Conservation (phyloP, 805 yeast species). For the Candida taoyuanica region DNA sequence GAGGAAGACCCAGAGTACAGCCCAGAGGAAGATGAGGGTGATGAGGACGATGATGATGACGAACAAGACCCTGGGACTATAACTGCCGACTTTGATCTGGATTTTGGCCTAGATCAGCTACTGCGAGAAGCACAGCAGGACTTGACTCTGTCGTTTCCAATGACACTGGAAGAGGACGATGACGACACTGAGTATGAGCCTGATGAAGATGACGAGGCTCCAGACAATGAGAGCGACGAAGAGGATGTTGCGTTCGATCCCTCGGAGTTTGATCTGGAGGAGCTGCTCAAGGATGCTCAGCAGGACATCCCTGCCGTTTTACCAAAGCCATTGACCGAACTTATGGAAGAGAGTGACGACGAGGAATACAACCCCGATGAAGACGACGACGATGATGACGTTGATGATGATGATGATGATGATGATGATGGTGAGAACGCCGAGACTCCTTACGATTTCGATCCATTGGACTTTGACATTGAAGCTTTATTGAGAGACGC, state of each 20-base stretch:
- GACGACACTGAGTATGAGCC: slow-evolving; percentile 16
- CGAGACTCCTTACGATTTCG: slow-evolving; percentile 1
- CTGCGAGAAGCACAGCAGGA: slow-evolving; percentile 9
- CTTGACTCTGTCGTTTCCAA: slow-evolving; percentile 1
- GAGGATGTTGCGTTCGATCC: slow-evolving; percentile 2
- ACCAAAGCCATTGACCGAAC: slow-evolving; percentile 6
- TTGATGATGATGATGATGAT: slow-evolving; percentile 8
- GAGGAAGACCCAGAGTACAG: slow-evolving; percentile 13
- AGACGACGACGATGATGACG: slow-evolving; percentile 8
- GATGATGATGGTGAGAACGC: slow-evolving; percentile 9
- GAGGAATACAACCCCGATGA: slow-evolving; percentile 10
- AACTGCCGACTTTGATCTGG: neutral
- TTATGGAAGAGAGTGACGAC: slow-evolving; percentile 12
- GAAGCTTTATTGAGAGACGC: slow-evolving; percentile 9
- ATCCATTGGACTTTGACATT: slow-evolving; percentile 8
- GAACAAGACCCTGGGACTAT: slow-evolving; percentile 1
- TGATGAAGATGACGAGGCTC: slow-evolving; percentile 7
- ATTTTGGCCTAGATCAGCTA: slow-evolving; percentile 6
- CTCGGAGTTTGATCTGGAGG: slow-evolving; percentile 7
- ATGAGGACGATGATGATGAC: slow-evolving; percentile 8
- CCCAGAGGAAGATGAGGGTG: slow-evolving; percentile 9
- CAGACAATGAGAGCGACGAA: slow-evolving; percentile 5
- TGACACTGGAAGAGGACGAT: slow-evolving; percentile 10
- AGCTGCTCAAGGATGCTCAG: slow-evolving; percentile 8
- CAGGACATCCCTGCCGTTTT: slow-evolving; percentile 3